These are phyloP conservation scores for Tubosaeta sp. DNA, from an alignment of 768 basidiomycete species.

Conservation along the genomic window DNA sequence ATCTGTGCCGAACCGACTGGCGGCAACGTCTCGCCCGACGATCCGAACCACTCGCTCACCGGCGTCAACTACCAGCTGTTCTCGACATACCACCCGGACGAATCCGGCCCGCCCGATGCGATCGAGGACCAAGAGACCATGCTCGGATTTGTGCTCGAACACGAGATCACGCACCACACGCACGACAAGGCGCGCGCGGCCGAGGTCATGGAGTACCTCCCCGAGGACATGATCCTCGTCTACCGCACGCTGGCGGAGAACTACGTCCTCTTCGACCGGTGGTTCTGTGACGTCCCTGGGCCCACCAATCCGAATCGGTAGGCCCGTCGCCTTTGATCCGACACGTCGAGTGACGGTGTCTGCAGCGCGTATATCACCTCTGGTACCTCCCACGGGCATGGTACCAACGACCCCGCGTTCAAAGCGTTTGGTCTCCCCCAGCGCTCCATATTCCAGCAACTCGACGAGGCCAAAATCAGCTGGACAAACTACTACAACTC, in stretches of 20 bases:
- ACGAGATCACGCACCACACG: slow-evolving; percentile 11
- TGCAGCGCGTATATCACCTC: slow-evolving; percentile 24
- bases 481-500: slow-evolving; percentile 27
- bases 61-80: slow-evolving; percentile 24
- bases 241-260: slow-evolving; percentile 23
- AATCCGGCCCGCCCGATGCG: not conserved
- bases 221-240: slow-evolving; percentile 23
- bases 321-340: not conserved
- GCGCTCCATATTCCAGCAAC: slow-evolving; percentile 26
- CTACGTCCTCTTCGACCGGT: slow-evolving; percentile 20
- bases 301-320: slow-evolving; percentile 27
- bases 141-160: slow-evolving; percentile 22
- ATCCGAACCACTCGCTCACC: slow-evolving; percentile 23
- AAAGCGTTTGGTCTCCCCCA: slow-evolving; percentile 19
- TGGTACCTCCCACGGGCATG: slow-evolving; percentile 24
- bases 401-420: slow-evolving; percentile 16
- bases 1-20: slow-evolving; percentile 18
- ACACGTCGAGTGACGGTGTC: not conserved
- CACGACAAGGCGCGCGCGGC: slow-evolving; percentile 13
- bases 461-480: slow-evolving; percentile 22
- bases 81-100: slow-evolving; percentile 19
- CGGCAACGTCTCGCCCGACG: slow-evolving; percentile 20
- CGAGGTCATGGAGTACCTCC: slow-evolving; percentile 18
- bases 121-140: slow-evolving; percentile 10
- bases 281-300: slow-evolving; percentile 25